These are phyloP conservation scores for Eragrostis nindensis DNA, from an alignment of 176 grass and related monocot genomes.

Conservation along the genomic window DNA sequence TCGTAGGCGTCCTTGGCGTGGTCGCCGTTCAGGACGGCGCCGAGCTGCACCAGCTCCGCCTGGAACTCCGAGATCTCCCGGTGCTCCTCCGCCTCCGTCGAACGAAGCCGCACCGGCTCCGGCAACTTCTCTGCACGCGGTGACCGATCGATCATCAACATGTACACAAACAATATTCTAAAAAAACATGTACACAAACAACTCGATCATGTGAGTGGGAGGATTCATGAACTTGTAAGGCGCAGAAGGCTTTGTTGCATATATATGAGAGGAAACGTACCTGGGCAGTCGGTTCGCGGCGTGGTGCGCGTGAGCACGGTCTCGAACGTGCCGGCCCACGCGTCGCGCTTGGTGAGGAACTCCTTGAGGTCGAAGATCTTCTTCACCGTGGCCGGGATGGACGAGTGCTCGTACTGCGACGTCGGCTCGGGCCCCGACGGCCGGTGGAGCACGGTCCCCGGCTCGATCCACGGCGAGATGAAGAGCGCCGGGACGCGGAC, in stretches of 20 bases:
- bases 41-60: slow-evolving; percentile 73
- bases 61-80: slow-evolving; percentile 71
- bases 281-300: slow-evolving; percentile 66
- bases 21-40: slow-evolving; percentile 76
- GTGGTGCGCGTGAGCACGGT: slow-evolving; percentile 46
- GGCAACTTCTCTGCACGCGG: slow-evolving; percentile 35
- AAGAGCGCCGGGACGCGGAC: slow-evolving; percentile 71
- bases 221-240: no score
- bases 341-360: slow-evolving; percentile 69
- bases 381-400: slow-evolving; percentile 82
- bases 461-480: slow-evolving; percentile 76
- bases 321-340: slow-evolving; percentile 81
- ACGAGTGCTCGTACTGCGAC: slow-evolving; percentile 84
- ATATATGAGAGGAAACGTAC: background rate
- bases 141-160: no score
- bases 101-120: slow-evolving; percentile 55
- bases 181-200: no score
- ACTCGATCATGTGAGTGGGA: no score
- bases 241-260: no score
- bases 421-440: slow-evolving; percentile 50
- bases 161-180: no score
- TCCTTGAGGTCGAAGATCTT: slow-evolving; percentile 65
- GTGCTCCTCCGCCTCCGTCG: slow-evolving; percentile 38
- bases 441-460: slow-evolving; percentile 57
- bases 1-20: slow-evolving; percentile 37